Evolutionary conservation across 192 early-diverging fungal genomes (phyloP).

Genomic region (Blastocladiella britannica): DNA sequence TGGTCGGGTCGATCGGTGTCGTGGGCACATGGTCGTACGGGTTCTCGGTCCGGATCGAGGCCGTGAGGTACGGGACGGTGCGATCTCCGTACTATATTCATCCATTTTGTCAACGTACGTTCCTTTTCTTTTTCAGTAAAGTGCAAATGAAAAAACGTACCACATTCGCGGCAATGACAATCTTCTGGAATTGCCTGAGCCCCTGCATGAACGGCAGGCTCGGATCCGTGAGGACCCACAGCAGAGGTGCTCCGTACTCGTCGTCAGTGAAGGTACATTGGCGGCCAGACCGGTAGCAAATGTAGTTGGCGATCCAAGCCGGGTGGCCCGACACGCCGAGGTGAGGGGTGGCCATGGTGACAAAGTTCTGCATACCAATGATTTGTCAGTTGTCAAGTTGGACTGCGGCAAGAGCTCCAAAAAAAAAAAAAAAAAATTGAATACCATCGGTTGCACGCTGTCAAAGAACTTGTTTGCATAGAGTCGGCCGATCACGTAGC

Average conservation of each 20-base stretch:
- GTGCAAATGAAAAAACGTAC: neutral
- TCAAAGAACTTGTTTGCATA: neutral
- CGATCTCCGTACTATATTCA: neutral
- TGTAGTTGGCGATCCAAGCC: neutral
- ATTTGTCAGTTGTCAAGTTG: no score
- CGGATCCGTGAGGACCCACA: neutral
- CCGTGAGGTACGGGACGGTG: slow-evolving; percentile 1
- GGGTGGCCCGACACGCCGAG: neutral
- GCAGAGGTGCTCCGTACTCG: neutral
- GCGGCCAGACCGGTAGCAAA: neutral
- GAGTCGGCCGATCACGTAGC: neutral
- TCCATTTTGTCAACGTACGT: no score
- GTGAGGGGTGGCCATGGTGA: neutral
- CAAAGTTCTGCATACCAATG: neutral
- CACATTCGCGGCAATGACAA: neutral
- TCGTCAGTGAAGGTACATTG: neutral
- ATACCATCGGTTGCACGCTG: neutral
- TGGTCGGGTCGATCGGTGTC: neutral
- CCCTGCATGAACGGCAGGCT: neutral
- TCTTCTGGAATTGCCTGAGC: neutral
- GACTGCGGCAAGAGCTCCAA: no score
- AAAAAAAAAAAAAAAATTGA: no score
- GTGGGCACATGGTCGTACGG: neutral
- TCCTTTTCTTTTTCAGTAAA: no score
- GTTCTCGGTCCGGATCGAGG: neutral